Conservation (phyloP, 345 rosid species). For the Populus ilicifolia region DNA sequence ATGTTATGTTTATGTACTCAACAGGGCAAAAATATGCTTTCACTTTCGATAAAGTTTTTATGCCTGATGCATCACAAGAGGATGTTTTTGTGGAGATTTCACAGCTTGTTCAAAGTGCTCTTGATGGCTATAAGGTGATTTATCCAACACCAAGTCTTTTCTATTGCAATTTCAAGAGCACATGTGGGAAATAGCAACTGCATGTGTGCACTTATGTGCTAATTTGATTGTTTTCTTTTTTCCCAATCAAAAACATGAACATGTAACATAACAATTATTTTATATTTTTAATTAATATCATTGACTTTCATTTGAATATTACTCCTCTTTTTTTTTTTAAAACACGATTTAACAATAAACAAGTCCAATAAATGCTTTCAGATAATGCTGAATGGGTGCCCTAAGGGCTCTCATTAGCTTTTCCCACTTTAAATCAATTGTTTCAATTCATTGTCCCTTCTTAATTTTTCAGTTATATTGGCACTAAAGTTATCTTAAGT, state of each 20-base stretch:
- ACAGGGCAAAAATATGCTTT: slow-evolving; percentile 86
- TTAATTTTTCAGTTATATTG: not conserved
- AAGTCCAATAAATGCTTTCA: too few relatives aligned
- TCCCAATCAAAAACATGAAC: not conserved
- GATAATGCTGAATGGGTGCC: too few relatives aligned
- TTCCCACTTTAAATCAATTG: not conserved
- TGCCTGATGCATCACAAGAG: slow-evolving; percentile 68
- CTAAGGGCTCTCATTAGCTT: too few relatives aligned
- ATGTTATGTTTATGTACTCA: slow-evolving; percentile 10
- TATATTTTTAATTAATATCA: too few relatives aligned
- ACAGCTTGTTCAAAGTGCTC: slow-evolving; percentile 97
- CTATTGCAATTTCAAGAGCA: not conserved
- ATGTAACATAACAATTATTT: too few relatives aligned
- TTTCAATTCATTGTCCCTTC: not conserved
- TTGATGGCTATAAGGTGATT: slow-evolving; percentile 95
- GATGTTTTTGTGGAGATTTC: slow-evolving; percentile 91
- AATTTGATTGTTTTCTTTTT: not conserved
- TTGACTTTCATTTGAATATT: too few relatives aligned
- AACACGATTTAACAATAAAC: too few relatives aligned
- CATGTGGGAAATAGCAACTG: not conserved
- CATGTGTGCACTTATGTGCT: not conserved
- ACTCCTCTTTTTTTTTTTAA: too few relatives aligned
- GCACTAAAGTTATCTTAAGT: not conserved
- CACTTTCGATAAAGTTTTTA: slow-evolving; percentile 81
- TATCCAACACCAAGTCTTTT: not conserved